Base-by-base conservation (phyloP, 352 stramenopile species). In the Phytophthora fragariae region DNA sequence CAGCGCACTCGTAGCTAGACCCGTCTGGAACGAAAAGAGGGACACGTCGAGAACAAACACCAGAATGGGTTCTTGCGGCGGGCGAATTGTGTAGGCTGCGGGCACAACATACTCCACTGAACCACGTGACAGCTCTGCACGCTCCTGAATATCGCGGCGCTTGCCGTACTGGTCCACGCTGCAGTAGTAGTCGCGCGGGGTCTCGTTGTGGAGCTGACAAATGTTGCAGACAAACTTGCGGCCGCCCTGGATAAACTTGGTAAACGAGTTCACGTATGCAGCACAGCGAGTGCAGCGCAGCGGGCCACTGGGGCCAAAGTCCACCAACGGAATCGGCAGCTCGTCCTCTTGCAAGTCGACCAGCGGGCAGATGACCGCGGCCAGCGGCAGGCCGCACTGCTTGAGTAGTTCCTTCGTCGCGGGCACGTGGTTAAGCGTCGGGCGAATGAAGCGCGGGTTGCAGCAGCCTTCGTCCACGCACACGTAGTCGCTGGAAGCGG, bases 181-280 rank as follows among this genome's bases (percentile, higher is more conserved):
- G 83, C 91, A 95, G 70, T 96, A 94, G 68, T 97, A 97, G 50
- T 96, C 86, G 1, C 88, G 83, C 10, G 91, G 89, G 6, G 90
- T 93, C 64, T 96, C 85, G 74, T 97, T 97, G 67, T 88, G 72
- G 4, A 95, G 83, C 61, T 82, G 78, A 67, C 92, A 97, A 65
- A 97, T 93, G 77, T 97, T 97, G 83, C 92, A 97, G 29, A 94
- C 85, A 68, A 96, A 97, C 69, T 93, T 92, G 68, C 85, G 84
- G 1, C 88, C 91, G 55, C 80, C 86, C 64, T 97, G 83, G 54
- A 94, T 92, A 72, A 95, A 97, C 68, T 92, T 92, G 33, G 87
- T 95, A 67, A 94, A 97, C 33, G 82, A 92, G 69, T 96, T 97
- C 29, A 97, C 88, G 74, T 97, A 97, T 49, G 87, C 90, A 53